Conservation (phyloP, 306 rosid species). For the Glycine soja region DNA sequence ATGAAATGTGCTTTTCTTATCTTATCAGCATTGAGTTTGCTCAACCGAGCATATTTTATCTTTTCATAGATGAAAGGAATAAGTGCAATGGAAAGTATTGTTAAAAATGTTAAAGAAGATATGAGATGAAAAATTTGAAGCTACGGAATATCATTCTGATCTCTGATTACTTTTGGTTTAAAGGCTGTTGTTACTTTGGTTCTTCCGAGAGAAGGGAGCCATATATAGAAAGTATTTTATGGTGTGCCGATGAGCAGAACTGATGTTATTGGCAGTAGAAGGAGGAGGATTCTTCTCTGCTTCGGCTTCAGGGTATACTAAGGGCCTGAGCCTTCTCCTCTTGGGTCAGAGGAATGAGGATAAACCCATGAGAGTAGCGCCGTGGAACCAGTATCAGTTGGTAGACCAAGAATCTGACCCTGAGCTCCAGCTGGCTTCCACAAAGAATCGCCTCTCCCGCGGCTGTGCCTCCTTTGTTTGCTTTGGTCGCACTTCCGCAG, state of each 20-base stretch:
- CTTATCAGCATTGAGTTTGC: slow-evolving; percentile 29
- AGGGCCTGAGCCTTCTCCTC: slow-evolving; percentile 94
- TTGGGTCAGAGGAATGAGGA: slow-evolving; percentile 91
- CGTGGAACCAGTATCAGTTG: slow-evolving; percentile 99
- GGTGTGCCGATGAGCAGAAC: slow-evolving; percentile 91
- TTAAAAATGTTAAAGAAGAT: background rate
- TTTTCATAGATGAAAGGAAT: slow-evolving; percentile 24
- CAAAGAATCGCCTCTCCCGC: slow-evolving; percentile 78
- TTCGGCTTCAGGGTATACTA: slow-evolving; percentile 98
- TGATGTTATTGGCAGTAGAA: slow-evolving; percentile 97
- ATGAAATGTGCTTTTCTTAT: slow-evolving; percentile 39
- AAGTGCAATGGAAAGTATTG: slow-evolving; percentile 30
- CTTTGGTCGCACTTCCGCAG: slow-evolving; percentile 93
- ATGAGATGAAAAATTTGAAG: slow-evolving; percentile 28
- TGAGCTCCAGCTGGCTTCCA: slow-evolving; percentile 97
- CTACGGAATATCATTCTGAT: slow-evolving; percentile 40
- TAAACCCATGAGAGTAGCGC: slow-evolving; percentile 97
- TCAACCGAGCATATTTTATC: slow-evolving; percentile 32
- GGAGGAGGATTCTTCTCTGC: slow-evolving; percentile 99
- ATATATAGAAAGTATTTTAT: slow-evolving; percentile 48
- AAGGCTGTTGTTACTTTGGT: slow-evolving; percentile 54
- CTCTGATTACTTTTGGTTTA: slow-evolving; percentile 46
- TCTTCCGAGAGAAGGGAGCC: slow-evolving; percentile 57
- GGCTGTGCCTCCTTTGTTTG: slow-evolving; percentile 95
- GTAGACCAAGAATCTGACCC: slow-evolving; percentile 89